Evolutionary conservation across 306 rosid genomes (phyloP), one percentile per base, ranked within the genome.

Genomic region (Lathyrus tuberosus): DNA sequence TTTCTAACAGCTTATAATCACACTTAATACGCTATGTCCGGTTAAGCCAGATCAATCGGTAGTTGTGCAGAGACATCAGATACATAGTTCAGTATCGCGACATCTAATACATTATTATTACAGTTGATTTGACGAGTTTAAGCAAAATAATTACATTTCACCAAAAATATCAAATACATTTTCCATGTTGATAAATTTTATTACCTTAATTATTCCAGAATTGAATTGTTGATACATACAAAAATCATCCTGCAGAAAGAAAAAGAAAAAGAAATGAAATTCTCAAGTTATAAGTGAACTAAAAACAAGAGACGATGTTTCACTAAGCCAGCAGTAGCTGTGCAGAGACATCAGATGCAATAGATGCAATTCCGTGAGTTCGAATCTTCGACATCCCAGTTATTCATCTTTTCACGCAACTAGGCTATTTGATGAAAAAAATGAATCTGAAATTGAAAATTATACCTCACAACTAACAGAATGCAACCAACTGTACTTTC

Each of bases 161-260:
- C 54, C 41, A 59, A 40, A 22, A 37, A 35, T 9, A 51, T 22
- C 15, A 28, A 20, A 20, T 20, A 20, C 22, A 20, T 20, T 20
- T 1, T 20, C 22, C 22, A 20, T 20, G 22, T 20, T 20, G 22
- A 20, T 1, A 20, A 72, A 58, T 22, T 17, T 71, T 28, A 20
- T n/a, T 86, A 92, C 96, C 96, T 92, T 92, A 28, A 92, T 82
- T 35, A 92, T 79, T 10, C 96, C 96, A 70, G 71, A 83, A 22
- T 84, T 84, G 72, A 92, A 86, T 40, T 86, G 95, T 62, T 65
- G 78, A 56, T 30, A 57, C 72, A 89, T 67, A 69, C 69, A 83
- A 20, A 82, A 73, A 82, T 82, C 80, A 60, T 74, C 70, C 96
- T 89, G 80, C 31, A 65, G 47, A 83, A 67, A 59, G 44, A 53